These are phyloP conservation scores for Cytospora mali DNA, from an alignment of 2,329 filamentous ascomycete species.

Conservation along the genomic window DNA sequence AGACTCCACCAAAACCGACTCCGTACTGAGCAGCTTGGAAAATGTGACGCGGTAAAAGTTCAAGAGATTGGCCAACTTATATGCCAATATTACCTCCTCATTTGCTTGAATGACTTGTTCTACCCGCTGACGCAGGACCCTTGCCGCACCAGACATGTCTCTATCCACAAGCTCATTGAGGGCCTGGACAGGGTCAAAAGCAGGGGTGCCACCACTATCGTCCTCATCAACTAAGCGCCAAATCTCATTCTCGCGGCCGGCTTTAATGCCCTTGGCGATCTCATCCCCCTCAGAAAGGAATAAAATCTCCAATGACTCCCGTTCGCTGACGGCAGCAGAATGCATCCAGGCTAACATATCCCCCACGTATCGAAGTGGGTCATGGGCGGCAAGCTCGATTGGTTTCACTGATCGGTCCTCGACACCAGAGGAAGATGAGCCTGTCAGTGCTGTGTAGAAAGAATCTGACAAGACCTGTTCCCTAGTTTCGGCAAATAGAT, in stretches of 20 bases:
- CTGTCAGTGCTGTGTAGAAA: slow-evolving; percentile 87
- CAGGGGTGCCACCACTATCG: slow-evolving; percentile 48
- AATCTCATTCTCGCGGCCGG: slow-evolving; percentile 78
- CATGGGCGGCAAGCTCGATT: slow-evolving; percentile 91
- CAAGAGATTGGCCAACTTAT: slow-evolving; percentile 86
- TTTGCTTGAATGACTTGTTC: slow-evolving; percentile 92
- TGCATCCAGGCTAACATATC: slow-evolving; percentile 99
- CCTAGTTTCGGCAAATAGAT: slow-evolving; percentile 88
- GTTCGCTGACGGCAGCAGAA: slow-evolving; percentile 89
- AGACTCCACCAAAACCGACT: slow-evolving; percentile 70
- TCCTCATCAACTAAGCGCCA: slow-evolving; percentile 72
- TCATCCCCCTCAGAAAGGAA: slow-evolving; percentile 92
- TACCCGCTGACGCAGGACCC: slow-evolving; percentile 83
- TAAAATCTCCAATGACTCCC: slow-evolving; percentile 86
- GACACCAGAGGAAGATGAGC: slow-evolving; percentile 60
- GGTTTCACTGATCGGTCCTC: slow-evolving; percentile 73
- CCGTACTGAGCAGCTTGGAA: slow-evolving; percentile 70
- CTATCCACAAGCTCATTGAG: slow-evolving; percentile 85
- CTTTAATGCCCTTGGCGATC: slow-evolving; percentile 78
- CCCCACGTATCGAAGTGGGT: slow-evolving; percentile 86
- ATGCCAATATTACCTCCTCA: slow-evolving; percentile 84
- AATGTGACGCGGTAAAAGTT: slow-evolving; percentile 90
- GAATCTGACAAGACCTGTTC: slow-evolving; percentile 85
- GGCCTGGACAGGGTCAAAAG: slow-evolving; percentile 80
- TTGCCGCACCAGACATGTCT: slow-evolving; percentile 77